These are phyloP conservation scores for Phylloboletellus chloephorus DNA, from an alignment of 1,284 basidiomycete genomes.

Conservation along the genomic window DNA sequence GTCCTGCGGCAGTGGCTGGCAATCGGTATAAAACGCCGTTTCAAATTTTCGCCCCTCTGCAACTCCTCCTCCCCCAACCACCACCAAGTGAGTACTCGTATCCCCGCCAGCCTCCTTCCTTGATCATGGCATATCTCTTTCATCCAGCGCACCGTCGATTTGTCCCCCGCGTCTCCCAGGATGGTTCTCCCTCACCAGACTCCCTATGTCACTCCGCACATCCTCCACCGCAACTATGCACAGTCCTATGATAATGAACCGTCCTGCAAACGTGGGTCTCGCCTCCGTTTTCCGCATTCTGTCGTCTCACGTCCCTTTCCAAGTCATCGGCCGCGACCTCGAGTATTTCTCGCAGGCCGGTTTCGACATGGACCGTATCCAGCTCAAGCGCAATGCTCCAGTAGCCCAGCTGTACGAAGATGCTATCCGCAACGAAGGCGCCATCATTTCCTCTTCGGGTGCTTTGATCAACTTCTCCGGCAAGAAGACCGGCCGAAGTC, in stretches of 20 bases:
- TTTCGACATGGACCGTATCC: slow-evolving; percentile 93
- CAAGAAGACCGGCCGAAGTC: slow-evolving; percentile 97
- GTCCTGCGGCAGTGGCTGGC: slow-evolving; percentile 26
- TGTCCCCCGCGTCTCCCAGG: slow-evolving; percentile 14
- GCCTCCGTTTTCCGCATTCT: not conserved
- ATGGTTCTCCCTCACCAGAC: slow-evolving; percentile 64
- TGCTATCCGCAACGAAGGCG: slow-evolving; percentile 96
- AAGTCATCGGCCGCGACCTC: slow-evolving; percentile 87
- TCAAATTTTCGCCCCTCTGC: slow-evolving; percentile 4
- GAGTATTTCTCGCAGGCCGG: slow-evolving; percentile 99
- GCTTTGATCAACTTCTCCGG: slow-evolving; percentile 99
- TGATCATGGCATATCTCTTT: no score
- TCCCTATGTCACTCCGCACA: slow-evolving; percentile 79
- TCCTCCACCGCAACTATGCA: slow-evolving; percentile 78
- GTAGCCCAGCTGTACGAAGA: slow-evolving; percentile 97
- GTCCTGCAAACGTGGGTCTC: slow-evolving; percentile 49
- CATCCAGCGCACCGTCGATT: slow-evolving; percentile 1
- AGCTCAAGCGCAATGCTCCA: slow-evolving; percentile 91
- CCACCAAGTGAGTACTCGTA: slow-evolving; percentile 20
- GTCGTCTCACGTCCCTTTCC: slow-evolving; percentile 9
- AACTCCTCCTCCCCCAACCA: slow-evolving; percentile 1
- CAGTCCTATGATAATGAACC: slow-evolving; percentile 62
- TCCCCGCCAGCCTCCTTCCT: slow-evolving; percentile 15
- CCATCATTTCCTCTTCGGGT: slow-evolving; percentile 93
- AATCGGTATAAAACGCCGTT: slow-evolving; percentile 28